These are phyloP conservation scores for Arachis hypogaea DNA, from an alignment of 306 rosid genomes.

Conservation along the genomic window DNA sequence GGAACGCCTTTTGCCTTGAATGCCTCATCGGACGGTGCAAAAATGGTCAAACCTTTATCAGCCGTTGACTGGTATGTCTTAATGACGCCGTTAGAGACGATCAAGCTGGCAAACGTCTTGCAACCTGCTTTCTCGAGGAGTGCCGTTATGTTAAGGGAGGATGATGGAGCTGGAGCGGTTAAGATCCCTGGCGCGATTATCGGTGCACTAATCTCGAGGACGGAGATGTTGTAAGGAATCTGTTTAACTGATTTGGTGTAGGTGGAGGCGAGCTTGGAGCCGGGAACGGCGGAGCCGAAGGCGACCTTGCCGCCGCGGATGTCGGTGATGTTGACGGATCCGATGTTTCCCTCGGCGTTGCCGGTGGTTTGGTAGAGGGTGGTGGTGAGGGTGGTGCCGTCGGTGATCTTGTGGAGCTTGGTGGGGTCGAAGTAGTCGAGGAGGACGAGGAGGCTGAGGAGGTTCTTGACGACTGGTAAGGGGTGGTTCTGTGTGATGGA, in stretches of 20 bases:
- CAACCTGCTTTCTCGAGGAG: conserved; percentile 77
- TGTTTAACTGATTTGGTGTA: conserved; percentile 80
- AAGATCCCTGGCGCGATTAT: conserved; percentile 75
- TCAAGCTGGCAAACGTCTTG: conserved; percentile 67
- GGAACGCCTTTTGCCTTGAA: conserved; percentile 79
- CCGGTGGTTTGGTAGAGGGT: conserved; percentile 93
- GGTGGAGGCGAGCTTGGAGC: conserved; percentile 84
- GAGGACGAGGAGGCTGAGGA: conserved; percentile 74
- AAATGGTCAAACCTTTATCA: conserved; percentile 77
- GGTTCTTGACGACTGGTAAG: conserved; percentile 72
- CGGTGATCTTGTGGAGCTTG: conserved; percentile 80
- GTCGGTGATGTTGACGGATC: conserved; percentile 92
- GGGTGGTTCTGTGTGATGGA: conserved; percentile 65
- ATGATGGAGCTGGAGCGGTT: conserved; percentile 83
- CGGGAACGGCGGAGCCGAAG: conserved; percentile 87
- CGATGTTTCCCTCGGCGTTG: conserved; percentile 67
- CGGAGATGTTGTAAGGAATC: conserved; percentile 82
- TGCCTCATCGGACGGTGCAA: conserved; percentile 89
- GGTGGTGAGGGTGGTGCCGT: conserved; percentile 79
- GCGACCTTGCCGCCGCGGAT: conserved; percentile 81
- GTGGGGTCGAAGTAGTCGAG: conserved; percentile 81
- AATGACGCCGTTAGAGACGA: conserved; percentile 60
- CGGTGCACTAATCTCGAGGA: conserved; percentile 75
- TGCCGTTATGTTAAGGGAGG: conserved; percentile 69
- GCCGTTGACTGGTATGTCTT: conserved; percentile 64